A percentile compares a stretch with the other conserved stretches of the same genome.
These are phyloP conservation scores for Cyphellophora attinorum DNA, from an alignment of 2,329 filamentous ascomycete species.

Conservation along the genomic window DNA sequence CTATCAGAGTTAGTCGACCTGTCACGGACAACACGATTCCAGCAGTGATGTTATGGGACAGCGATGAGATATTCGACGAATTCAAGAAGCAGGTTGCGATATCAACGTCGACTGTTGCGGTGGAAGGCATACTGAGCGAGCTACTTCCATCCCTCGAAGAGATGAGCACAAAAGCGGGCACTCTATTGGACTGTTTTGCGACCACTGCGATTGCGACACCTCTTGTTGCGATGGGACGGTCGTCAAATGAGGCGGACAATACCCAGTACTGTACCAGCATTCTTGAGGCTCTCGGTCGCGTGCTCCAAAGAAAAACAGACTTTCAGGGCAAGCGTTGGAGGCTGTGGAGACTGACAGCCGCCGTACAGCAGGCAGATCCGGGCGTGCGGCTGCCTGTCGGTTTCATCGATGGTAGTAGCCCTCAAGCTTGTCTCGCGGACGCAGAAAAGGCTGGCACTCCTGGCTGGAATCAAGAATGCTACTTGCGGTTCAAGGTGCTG, in stretches of 20 bases:
- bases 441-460: neutral
- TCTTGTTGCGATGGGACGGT: slow-evolving; percentile 4
- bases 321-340: slow-evolving; percentile 17
- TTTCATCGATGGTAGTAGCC: neutral
- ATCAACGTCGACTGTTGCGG: neutral
- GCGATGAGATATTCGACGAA: slow-evolving; percentile 30
- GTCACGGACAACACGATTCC: slow-evolving; percentile 16
- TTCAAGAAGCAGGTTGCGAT: slow-evolving; percentile 18
- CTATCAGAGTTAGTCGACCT: slow-evolving; percentile 22
- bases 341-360: slow-evolving; percentile 11
- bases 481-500: slow-evolving; percentile 9
- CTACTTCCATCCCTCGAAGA: slow-evolving; percentile 7
- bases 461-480: slow-evolving; percentile 8
- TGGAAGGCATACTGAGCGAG: slow-evolving; percentile 7
- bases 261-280: slow-evolving; percentile 1
- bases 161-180: slow-evolving; percentile 9
- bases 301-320: slow-evolving; percentile 11
- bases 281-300: slow-evolving; percentile 2
- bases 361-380: neutral
- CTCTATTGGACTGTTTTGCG: slow-evolving; percentile 10
- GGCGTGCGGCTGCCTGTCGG: neutral
- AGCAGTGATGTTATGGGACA: slow-evolving; percentile 32
- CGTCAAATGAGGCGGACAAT: neutral
- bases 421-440: neutral
- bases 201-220: slow-evolving; percentile 10